Evolutionary conservation across 805 yeast genomes (phyloP).

Genomic region (Kodamaea leandrae): DNA sequence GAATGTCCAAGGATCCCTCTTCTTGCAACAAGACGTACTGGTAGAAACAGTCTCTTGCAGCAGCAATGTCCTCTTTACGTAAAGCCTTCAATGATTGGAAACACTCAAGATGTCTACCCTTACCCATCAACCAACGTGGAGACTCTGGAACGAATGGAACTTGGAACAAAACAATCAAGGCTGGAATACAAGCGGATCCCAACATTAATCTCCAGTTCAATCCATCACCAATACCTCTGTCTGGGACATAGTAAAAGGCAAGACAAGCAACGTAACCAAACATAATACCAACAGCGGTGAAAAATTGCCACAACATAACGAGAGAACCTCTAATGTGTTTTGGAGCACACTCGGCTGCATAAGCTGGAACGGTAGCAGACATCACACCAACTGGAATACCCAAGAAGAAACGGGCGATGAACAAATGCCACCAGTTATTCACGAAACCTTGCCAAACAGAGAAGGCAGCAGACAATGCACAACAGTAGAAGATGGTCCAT

Average conservation of each 20-base stretch:
- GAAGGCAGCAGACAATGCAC: constrained; percentile 55
- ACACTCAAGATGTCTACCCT: constrained; percentile 49
- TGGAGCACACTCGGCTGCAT: constrained; percentile 62
- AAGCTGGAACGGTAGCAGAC: constrained; percentile 67
- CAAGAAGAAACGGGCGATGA: constrained; percentile 53
- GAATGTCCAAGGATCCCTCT: constrained; percentile 51
- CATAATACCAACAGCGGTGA: constrained; percentile 73
- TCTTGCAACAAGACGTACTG: constrained; percentile 57
- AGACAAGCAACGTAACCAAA: constrained; percentile 60
- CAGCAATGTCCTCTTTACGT: constrained; percentile 48
- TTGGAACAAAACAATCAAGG: constrained; percentile 47
- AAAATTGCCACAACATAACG: constrained; percentile 71
- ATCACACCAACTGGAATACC: constrained; percentile 69
- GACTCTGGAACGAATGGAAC: constrained; percentile 64
- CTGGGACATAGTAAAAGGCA: constrained; percentile 56
- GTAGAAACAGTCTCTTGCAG: constrained; percentile 65
- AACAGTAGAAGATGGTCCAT: constrained; percentile 59
- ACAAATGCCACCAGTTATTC: constrained; percentile 57
- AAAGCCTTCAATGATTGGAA: constrained; percentile 46
- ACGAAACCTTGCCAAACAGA: constrained; percentile 70
- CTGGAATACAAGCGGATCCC: constrained; percentile 62
- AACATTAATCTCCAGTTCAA: constrained; percentile 62
- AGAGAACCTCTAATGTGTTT: constrained; percentile 60
- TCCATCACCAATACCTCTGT: constrained; percentile 43
- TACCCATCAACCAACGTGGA: constrained; percentile 66